These are phyloP conservation scores for Phytophthora lateralis DNA, from an alignment of 352 stramenopile species.

Conservation along the genomic window DNA sequence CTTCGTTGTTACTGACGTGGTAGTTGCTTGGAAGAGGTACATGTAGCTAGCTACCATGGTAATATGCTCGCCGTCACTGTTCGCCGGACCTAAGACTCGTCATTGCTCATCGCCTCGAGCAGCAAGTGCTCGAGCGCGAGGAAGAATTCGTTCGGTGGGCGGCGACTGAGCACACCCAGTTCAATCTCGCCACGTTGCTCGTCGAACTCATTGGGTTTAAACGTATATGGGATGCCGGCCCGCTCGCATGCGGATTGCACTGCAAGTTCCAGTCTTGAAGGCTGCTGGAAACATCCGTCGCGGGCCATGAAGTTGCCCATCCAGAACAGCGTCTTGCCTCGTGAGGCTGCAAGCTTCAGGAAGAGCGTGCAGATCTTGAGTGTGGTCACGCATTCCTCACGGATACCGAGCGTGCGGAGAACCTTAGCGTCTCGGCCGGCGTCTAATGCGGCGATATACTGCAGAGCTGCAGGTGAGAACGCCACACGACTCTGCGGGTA, in stretches of 20 bases:
- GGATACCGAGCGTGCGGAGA: slow-evolving; percentile 63
- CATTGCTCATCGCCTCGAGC: slow-evolving; percentile 28
- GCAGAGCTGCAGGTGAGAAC: slow-evolving; percentile 49
- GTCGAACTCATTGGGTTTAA: slow-evolving; percentile 60
- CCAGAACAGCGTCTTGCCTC: slow-evolving; percentile 61
- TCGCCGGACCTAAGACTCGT: slow-evolving; percentile 14
- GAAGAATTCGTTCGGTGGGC: slow-evolving; percentile 69
- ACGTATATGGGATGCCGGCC: slow-evolving; percentile 54
- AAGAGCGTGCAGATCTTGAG: slow-evolving; percentile 81
- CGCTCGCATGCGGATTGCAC: slow-evolving; percentile 52
- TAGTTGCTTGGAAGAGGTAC: slow-evolving; percentile 19
- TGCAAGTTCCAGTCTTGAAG: slow-evolving; percentile 57
- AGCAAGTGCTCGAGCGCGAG: slow-evolving; percentile 49
- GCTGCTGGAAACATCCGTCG: slow-evolving; percentile 68
- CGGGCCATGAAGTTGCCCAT: slow-evolving; percentile 78
- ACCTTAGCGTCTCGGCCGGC: slow-evolving; percentile 50
- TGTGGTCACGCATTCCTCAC: slow-evolving; percentile 74
- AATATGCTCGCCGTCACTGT: slow-evolving; percentile 3
- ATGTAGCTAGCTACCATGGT: slow-evolving; percentile 13
- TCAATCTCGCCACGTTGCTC: slow-evolving; percentile 64
- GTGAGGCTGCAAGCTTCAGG: slow-evolving; percentile 57
- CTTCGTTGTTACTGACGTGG: slow-evolving; percentile 14
- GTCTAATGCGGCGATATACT: slow-evolving; percentile 64
- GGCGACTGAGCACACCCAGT: slow-evolving; percentile 63
- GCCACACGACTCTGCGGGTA: slow-evolving; percentile 73